A percentile compares a stretch with the other conserved stretches of the same genome.
phyloP scores from a whole-genome alignment of 345 rosid species.

The Pugionium dolabratum region DNA sequence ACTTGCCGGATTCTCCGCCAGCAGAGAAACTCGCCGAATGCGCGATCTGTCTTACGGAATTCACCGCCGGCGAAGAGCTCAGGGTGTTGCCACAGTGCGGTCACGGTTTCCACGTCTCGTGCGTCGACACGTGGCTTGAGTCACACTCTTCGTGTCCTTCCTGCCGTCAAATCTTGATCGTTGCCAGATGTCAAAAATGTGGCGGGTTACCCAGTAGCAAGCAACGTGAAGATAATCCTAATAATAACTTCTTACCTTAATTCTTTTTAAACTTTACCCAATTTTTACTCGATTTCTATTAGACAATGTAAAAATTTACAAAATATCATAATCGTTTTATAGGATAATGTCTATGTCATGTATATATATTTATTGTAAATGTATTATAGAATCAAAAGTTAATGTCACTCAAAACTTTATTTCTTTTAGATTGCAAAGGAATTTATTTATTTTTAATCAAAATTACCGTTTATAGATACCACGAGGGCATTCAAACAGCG shows the following conservation, averaged over 20 bases:
- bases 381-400: slow-evolving; percentile 15
- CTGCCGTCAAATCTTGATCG: slow-evolving; percentile 73
- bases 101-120: slow-evolving; percentile 80
- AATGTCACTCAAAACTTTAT: slow-evolving; percentile 6
- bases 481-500: too few relatives aligned
- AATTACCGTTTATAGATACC: not conserved
- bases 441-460: not conserved
- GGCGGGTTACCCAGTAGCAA: slow-evolving; percentile 58
- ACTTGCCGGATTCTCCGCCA: slow-evolving; percentile 51
- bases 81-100: slow-evolving; percentile 87
- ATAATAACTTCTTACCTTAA: slow-evolving; percentile 49
- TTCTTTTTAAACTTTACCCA: slow-evolving; percentile 11
- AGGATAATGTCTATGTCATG: slow-evolving; percentile 32
- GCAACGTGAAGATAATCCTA: slow-evolving; percentile 49
- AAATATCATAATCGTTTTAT: slow-evolving; percentile 27
- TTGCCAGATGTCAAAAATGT: slow-evolving; percentile 70
- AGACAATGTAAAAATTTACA: not conserved
- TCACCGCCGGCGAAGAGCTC: slow-evolving; percentile 70
- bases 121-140: slow-evolving; percentile 93
- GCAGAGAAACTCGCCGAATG: slow-evolving; percentile 60
- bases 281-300: not conserved
- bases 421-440: not conserved
- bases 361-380: slow-evolving; percentile 34
- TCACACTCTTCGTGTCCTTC: slow-evolving; percentile 96
- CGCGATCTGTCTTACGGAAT: slow-evolving; percentile 76